Base-by-base conservation (phyloP, 306 rosid genomes). In the Quercus bicolor region DNA sequence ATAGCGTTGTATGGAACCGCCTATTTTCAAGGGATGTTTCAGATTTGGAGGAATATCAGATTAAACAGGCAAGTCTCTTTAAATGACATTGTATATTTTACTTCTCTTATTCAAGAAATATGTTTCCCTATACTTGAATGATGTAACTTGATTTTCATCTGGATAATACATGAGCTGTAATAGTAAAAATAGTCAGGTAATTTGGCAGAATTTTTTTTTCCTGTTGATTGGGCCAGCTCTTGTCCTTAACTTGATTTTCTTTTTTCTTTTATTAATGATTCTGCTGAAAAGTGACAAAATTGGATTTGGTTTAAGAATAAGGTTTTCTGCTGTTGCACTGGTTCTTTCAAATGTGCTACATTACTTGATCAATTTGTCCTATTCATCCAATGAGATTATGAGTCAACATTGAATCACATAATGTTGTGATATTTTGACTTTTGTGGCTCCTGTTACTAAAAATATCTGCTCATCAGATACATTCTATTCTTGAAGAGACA, bases 1-100 rank as follows among this genome's bases (percentile, higher is more conserved):
- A 95, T 72, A 91, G 99, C 24, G 91, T 95, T 56, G 99, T 95
- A 75, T 95, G 99, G 98, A 95, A 93, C 70, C 98, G 98, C 62
- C 85, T 95, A 72, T 93, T 91, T 88, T 95, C 99, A 0, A 91
- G 96, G 74, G 99, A 95, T 74, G 6, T 81, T 21, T 79, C 87
- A 11, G 94, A 90, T 52, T 78, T 86, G 73, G 80, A 82, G 59
- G 96, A 89, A 64, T 91, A 77, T 80, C 91, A 90, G 75, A 72
- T 77, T 79, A 83, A 87, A 45, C 90, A 90, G 97, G 99, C 82
- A 87, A 81, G 81, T 74, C 51, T 73, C 70, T 20, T 69, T 29
- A 8, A 19, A 70, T 66, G 73, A 51, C 70, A 72, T 21, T 76
- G 68, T 52, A 70, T 15, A 55, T 55, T 37, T 28, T 43, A 11